phyloP scores from a whole-genome alignment of 2,329 filamentous ascomycete species.

The Malbranchea cinnamomea region DNA sequence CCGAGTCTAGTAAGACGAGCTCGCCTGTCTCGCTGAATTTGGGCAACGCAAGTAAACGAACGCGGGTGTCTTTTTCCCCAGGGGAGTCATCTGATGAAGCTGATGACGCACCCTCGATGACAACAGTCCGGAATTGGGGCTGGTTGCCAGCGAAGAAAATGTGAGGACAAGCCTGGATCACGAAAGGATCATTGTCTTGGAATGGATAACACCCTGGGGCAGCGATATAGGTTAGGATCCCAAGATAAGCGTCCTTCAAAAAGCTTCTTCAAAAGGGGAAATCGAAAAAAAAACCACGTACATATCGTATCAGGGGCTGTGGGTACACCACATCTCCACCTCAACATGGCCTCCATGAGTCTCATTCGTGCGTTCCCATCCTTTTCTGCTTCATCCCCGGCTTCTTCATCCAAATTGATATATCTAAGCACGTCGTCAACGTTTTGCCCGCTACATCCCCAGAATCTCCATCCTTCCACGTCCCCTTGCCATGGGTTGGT shows the following conservation, averaged over 20 bases:
- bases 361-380: conserved; percentile 56
- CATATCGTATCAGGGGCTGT: conserved; percentile 93
- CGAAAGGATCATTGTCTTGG: conserved; percentile 82
- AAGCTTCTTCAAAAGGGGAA: too few species aligned
- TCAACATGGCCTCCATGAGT: conserved; percentile 88
- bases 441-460: conserved; percentile 83
- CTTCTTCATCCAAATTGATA: conserved; percentile 37
- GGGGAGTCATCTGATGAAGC: conserved; percentile 17
- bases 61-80: conserved; percentile 29
- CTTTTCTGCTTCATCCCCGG: conserved; percentile 13
- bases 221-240: conserved; percentile 8
- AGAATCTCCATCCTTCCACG: conserved; percentile 73
- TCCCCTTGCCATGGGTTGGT: conserved; percentile 92
- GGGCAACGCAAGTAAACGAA: conserved; percentile 71
- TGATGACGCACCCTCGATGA: conserved; percentile 36
- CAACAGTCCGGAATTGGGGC: conserved; percentile 56
- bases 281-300: conserved; percentile 34
- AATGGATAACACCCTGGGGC: conserved; percentile 79
- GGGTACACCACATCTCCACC: conserved; percentile 81
- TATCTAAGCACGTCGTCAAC: conserved; percentile 91
- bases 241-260: too few species aligned
- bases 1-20: conserved; percentile 68
- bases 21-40: conserved; percentile 65
- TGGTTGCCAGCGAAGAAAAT: conserved; percentile 84
- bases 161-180: conserved; percentile 73